Evolutionary conservation across 139 green algal genomes (phyloP), one percentile per base, ranked within the genome.

Genomic region (Marvania coccoides): DNA sequence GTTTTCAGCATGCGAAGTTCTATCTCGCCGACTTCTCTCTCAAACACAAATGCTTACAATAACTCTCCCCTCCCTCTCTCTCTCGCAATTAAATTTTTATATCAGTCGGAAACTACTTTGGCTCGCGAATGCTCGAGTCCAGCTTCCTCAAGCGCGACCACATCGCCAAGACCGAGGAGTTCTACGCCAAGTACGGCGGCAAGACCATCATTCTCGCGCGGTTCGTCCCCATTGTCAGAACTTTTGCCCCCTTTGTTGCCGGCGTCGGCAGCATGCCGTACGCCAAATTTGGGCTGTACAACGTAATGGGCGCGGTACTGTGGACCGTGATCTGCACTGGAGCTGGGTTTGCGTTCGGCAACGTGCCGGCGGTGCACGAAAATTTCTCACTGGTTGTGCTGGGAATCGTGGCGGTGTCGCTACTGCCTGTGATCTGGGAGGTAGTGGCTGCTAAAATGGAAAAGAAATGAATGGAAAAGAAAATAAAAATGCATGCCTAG

Each of bases 221-320:
- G 30, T 97, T 97, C 65, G 82, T 97, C 37, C 88, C 90, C 56
- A 96, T 97, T 60, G 81, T 97, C 0, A 82, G 91, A 28, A 97
- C 91, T 6, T 94, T 96, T 67, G 91, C 91, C 15, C 91, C 91
- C 8, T 97, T 97, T 68, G 87, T 97, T 14, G 91, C 91, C 2
- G 91, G 91, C 31, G 80, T 97, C 8, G 87, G 84, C 23, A 79
- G 59, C 46, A 95, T 96, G 89, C 33, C 72, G 1, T 9, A 33
- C 9, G 10, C 15, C 6, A 53, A 75, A 38, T 91, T 94, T 73
- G 82, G 69, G 0, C 8, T 71, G n/a, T 97, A 90, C 85, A 97
- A 96, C 72, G 85, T 97, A 9, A 59, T 73, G 3, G 91, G 91
- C 2, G 90, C 88, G 0, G 45, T 88, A 7, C 34, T 96, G n/a